Evolutionary conservation across 345 rosid genomes (phyloP), one percentile per base, ranked within the genome.

Genomic region (Acer negundo): DNA sequence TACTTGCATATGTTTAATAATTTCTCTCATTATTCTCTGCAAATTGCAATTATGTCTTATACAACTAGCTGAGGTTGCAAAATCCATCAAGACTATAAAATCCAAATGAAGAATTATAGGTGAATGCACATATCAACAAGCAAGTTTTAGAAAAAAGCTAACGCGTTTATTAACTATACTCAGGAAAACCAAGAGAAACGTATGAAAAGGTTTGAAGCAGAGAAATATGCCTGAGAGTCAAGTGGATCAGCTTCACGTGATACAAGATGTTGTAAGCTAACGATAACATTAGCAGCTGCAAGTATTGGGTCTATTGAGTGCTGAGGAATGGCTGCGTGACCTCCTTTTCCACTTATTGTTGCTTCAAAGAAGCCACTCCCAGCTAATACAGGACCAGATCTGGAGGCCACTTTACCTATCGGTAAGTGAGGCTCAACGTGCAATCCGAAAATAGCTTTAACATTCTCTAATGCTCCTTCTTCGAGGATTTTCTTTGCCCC

Each of bases 171-270:
- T 20, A n/a, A 72, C 19, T 26, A 56, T 38, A 49, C 40, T 16
- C 31, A n/a, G 10, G 31, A 72, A 42, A 20, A 20, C n/a, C 10
- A 20, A 7, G 35, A 7, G 13, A 20, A 20, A 64, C 7, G 17
- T 22, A 67, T 53, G 16, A 66, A 20, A 55, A 7, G 31, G 8
- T 49, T n/a, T 11, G 31, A 15, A 13, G 49, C 17, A 51, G 24
- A 17, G 40, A 67, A 75, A 67, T 55, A 44, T 78, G 92, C 99
- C 92, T 89, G 97, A 0, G 99, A 94, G 76, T 96, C 97, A 72
- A 96, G 79, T 24, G 98, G 98, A 84, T 95, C 98, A 0, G 97
- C 89, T 77, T 96, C 99, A 46, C 98, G 95, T 7, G 99, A 93
- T 77, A 96, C 83, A 10, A 96, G 94, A 76, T 92, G 93, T 80